Base-by-base conservation (phyloP, 495 filamentous ascomycete species). In the Melanomma pulvis-pyrius region DNA sequence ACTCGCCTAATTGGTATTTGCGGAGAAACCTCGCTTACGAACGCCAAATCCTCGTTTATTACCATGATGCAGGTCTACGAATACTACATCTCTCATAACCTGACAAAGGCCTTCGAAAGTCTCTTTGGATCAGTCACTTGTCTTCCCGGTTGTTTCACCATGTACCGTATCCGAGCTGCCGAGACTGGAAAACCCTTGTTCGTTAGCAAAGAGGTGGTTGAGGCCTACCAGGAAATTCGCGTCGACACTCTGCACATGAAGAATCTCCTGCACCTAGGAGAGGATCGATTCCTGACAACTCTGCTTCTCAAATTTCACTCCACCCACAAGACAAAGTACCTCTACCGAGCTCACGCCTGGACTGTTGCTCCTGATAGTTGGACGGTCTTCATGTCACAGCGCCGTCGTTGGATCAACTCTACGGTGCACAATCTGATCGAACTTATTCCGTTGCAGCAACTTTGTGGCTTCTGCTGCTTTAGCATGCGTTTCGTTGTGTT, bases 21-120 rank as follows among this genome's bases (percentile, higher is more conserved):
- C 74, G 94, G 94, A 72, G 94, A 99, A 77, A 99, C 94, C 0
- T 88, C 89, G 11, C 81, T 99, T 26, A 91, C 89, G 53, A 99
- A 99, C 73, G 90, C 92, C 54, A 96, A 97, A 77, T 83, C 90
- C 17, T 96, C 93, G 15, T 90, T 92, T 68, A 84, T 94, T 64
- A 99, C 94, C 32, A 98, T 98, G 93, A 98, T 99, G 66, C 94
- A 98, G 77, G 94, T 98, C 19, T 98, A 98, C 82, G 94, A 98
- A 79, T 96, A 98, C 82, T 98, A 93, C 79, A 98, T 98, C 66
- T 98, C 96, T 58, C 94, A 98, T 82, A 96, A 98, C 75, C 82
- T 98, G 71, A 88, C 90, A 72, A 98, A 98, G 79, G 96, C 94
- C n/a, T 98, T 98, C 75, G 94, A 98, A 76, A 93, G 89, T 78